Base-by-base conservation (phyloP, 1,284 basidiomycete genomes). In the Boletus nobilissimus region DNA sequence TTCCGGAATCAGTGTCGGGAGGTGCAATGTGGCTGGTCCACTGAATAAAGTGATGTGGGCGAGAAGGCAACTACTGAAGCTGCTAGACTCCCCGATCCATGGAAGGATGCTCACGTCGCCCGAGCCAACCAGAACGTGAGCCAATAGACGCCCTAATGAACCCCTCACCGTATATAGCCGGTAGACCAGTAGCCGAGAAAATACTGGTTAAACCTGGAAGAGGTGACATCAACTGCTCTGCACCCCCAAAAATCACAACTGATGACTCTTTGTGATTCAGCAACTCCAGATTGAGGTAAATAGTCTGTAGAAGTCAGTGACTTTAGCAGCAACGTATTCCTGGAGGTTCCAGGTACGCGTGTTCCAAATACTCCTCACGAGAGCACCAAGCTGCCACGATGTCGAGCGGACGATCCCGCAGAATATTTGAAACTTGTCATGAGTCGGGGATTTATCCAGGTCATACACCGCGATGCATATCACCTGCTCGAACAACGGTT, bases 251-350 rank as follows among this genome's bases (percentile, higher is more conserved):
- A 13, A 60, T 43, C n/a, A 70, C 39, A 16, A 36, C n/a, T 26
- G 24, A 26, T 7, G 69, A 60, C 54, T 60, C 54, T n/a, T 70
- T 70, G 54, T 70, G 69, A 16, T 70, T 70, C n/a, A 26, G 54
- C 11, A 62, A 6, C n/a, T 40, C 18, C 22, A 70, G 57, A 26
- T 43, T 26, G 14, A 70, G 69, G 34, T 70, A 70, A 6, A 34
- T 13, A 0, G 62, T 72, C 71, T 69, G 67, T 70, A 70, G 54
- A 70, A 70, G 32, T 26, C 54, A 32, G 60, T 4, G 5, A 70
- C 22, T 40, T 60, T 34, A 8, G 69, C 26, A 26, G 69, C 69
- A 19, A 70, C 18, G 39, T 70, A 70, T 34, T 70, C 69, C 24
- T 60, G 69, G 4, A 60, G 54, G 10, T 54, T 70, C 69, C 69